Base-by-base conservation (phyloP, 2,329 filamentous ascomycete genomes). In the Westerdykella aurantiaca region DNA sequence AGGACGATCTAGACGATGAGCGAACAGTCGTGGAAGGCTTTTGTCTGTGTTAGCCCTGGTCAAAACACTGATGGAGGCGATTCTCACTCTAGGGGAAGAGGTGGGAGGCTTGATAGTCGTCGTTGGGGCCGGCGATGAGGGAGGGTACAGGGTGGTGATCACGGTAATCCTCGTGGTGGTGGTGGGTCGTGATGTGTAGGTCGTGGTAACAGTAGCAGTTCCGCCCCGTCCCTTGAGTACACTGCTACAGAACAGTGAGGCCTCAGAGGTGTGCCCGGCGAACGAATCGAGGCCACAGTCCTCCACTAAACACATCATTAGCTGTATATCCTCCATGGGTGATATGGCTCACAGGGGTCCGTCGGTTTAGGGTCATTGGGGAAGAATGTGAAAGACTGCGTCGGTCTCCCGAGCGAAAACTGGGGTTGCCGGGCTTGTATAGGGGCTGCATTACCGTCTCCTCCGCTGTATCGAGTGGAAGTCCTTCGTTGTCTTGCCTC, bases 231-330 rank as follows among this genome's bases (percentile, higher is more conserved):
- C 54, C 14, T 48, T 54, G 34, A 64, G 38, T 14, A 63, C 48
- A 39, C 52, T 62, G 45, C 56, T 60, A 39, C 61, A 64, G 45
- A 60, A 60, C 9, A 61, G 40, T 9, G 51, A 43, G 10, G 61
- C 61, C 44, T 64, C 61, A 1, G 57, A 48, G 6, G 57, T 58
- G 43, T 63, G 60, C 10, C 58, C 61, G 16, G 50, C 48, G 29
- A 64, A 64, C n/a, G 57, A 52, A 38, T 60, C 58, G 6, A 64
- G 43, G 2, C 59, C 60, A 37, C 60, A 64, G 12, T 52, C 42
- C 21, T 18, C 37, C 12, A 61, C 58, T 60, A 34, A 18, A 35
- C 21, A 18, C 9, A 12, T 40, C 17, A 35, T 52, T 34, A 49
- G 46, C 40, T 22, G 17, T n/a, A 16, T 29, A 37, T 41, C 11